Evolutionary conservation across 2,329 filamentous ascomycete species (phyloP).

Genomic region (Cytospora leucostoma): DNA sequence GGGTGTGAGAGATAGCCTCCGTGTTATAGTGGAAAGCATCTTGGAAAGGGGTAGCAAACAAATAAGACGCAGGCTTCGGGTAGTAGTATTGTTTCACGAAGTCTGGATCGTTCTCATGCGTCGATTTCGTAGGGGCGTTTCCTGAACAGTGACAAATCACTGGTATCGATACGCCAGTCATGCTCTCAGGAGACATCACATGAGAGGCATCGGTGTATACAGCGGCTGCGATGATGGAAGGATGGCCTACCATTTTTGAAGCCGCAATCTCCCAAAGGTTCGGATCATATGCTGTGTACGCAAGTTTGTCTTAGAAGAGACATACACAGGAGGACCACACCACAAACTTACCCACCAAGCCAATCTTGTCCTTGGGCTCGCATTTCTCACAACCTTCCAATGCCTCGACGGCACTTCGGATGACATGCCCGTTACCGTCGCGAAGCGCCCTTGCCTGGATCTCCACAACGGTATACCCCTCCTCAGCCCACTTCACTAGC

Average conservation of each 20-base stretch:
- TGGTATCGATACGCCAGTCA: constrained; percentile 18
- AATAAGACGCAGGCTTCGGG: constrained; percentile 14
- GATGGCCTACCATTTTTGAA: constrained; percentile 5
- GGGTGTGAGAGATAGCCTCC: constrained; percentile 59
- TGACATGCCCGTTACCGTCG: not conserved
- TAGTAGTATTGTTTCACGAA: constrained; percentile 23
- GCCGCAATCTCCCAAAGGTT: constrained; percentile 20
- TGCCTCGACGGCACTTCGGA: constrained; percentile 13
- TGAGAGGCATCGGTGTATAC: constrained; percentile 23
- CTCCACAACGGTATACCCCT: constrained; percentile 27
- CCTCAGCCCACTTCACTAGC: constrained; percentile 27
- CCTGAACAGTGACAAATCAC: constrained; percentile 24
- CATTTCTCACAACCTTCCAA: constrained; percentile 22
- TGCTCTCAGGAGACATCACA: not conserved
- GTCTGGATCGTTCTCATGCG: not conserved
- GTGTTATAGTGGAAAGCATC: constrained; percentile 32
- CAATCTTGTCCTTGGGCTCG: constrained; percentile 27
- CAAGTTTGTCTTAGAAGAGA: not conserved
- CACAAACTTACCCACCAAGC: constrained; percentile 19
- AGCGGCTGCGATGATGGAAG: constrained; percentile 21
- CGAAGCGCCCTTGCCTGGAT: constrained; percentile 20
- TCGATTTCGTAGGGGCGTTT: constrained; percentile 1
- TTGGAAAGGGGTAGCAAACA: constrained; percentile 26
- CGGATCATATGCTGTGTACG: constrained; percentile 22
- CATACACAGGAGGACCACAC: not conserved